Conservation (phyloP, 2,329 filamentous ascomycete species). For the Aureobasidium vineae region DNA sequence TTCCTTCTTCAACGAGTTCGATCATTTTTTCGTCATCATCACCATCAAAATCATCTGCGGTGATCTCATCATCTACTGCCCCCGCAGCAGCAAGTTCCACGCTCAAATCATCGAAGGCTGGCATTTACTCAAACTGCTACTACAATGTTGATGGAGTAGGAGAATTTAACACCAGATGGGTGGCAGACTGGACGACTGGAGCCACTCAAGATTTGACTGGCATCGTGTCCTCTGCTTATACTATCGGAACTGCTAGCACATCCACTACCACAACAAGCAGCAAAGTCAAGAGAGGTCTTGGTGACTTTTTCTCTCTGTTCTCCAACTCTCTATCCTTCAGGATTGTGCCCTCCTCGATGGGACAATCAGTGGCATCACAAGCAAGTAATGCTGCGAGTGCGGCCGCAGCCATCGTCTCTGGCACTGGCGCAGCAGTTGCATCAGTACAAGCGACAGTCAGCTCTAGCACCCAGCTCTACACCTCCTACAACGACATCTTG, state of each 20-base stretch:
- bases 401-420: not conserved
- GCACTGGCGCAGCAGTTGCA: not conserved
- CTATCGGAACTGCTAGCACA: not conserved
- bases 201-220: conserved; percentile 6
- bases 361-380: not conserved
- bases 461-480: conserved; percentile 59
- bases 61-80: not conserved
- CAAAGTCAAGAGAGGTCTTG: conserved; percentile 14
- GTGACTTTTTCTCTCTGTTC: not conserved
- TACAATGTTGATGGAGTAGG: conserved; percentile 17
- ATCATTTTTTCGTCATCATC: not conserved
- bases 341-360: not conserved
- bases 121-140: conserved; percentile 22
- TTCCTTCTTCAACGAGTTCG: not conserved
- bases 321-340: conserved; percentile 1
- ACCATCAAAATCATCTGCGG: not conserved
- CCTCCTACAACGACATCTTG: conserved; percentile 59
- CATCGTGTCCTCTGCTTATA: conserved; percentile 17
- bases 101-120: conserved; percentile 5
- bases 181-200: conserved; percentile 7
- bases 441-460: not conserved
- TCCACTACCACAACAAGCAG: not conserved
- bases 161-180: conserved; percentile 22
- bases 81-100: not conserved
- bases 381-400: not conserved